Evolutionary conservation across 2,329 filamentous ascomycete species (phyloP), one percentile per base, ranked within the genome.

Genomic region (Fusarium sp.): DNA sequence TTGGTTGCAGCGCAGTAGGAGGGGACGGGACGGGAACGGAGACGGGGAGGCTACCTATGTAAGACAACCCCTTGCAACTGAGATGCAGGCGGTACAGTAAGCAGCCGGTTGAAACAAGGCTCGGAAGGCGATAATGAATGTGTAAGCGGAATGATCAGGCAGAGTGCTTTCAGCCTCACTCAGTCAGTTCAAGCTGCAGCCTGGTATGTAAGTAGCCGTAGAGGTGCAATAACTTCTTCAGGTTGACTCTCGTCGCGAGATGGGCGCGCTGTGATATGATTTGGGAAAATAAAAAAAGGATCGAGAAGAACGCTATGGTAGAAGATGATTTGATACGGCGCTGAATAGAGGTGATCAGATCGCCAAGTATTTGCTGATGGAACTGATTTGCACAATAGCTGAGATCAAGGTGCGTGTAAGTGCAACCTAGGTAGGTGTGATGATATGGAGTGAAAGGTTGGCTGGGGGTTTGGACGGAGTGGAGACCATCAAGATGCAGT

Each of bases 111-210:
- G 52, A 46, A 41, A 66, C 48, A 63, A 70, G 52, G 66, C 44
- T 62, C 42, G 39, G 55, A 50, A 70, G 51, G 53, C 44, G 42
- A 54, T 30, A 43, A 58, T 48, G 28, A 19, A 45, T 26, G 45
- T 70, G 63, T 61, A 51, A 70, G 64, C 56, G 34, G 43, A 54
- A 30, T 26, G 21, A 41, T 25, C 28, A 67, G 58, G 54, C 58
- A 68, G 66, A 55, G 26, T 51, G 28, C 30, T 26, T 58, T 56
- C 18, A 70, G 52, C 48, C 55, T 66, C 55, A 66, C 48, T 30
- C 16, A 42, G 34, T 49, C 16, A 42, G 42, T 49, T 37, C 34
- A 37, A 37, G 34, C 34, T 37, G 34, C 34, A 37, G 34, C 10
- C 18, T 37, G 18, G 34, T n/a, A 37, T 50, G 48, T 21, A 16